Percentiles rank a stretch among this genome's conserved stretches.
Evolutionary conservation across 352 stramenopile genomes (phyloP).

Genomic region (Phytophthora citrophthora): DNA sequence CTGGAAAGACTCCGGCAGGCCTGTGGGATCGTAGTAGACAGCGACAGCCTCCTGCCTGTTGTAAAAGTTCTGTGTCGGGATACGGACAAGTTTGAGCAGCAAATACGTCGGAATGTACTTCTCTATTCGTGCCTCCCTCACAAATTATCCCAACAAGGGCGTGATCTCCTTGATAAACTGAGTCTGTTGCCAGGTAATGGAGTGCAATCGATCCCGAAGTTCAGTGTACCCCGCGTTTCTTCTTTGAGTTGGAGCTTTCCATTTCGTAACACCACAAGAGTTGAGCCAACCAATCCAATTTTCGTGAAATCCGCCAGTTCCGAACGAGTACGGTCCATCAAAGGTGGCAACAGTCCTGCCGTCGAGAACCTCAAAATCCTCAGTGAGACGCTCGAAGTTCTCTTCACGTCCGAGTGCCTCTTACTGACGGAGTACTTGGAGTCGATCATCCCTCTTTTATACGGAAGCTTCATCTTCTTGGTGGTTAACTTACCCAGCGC

Average conservation of each 20-base stretch:
- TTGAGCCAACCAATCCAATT: constrained; percentile 2
- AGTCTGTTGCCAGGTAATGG: constrained; percentile 14
- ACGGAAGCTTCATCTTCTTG: constrained; percentile 24
- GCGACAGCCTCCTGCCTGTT: constrained; percentile 11
- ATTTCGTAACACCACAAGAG: background rate
- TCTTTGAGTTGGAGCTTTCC: background rate
- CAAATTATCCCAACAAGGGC: constrained; percentile 10
- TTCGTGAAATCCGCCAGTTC: background rate
- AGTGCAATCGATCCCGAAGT: background rate
- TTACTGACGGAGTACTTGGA: constrained; percentile 50
- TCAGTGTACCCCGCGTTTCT: too few species aligned
- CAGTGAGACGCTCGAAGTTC: constrained; percentile 23
- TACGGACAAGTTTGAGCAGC: constrained; percentile 12
- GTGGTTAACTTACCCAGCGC: constrained; percentile 37
- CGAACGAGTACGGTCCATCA: background rate
- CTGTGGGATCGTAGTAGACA: constrained; percentile 2
- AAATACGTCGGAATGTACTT: constrained; percentile 6
- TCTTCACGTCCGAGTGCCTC: constrained; percentile 43
- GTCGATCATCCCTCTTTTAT: constrained; percentile 45
- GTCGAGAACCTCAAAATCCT: constrained; percentile 18
- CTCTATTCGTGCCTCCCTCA: constrained; percentile 12
- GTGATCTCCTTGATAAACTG: constrained; percentile 15
- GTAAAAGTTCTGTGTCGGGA: constrained; percentile 3
- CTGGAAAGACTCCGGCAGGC: constrained; percentile 16
- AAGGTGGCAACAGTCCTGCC: background rate